Conservation (phyloP, 805 yeast genomes). For the Pichia nakasei region DNA sequence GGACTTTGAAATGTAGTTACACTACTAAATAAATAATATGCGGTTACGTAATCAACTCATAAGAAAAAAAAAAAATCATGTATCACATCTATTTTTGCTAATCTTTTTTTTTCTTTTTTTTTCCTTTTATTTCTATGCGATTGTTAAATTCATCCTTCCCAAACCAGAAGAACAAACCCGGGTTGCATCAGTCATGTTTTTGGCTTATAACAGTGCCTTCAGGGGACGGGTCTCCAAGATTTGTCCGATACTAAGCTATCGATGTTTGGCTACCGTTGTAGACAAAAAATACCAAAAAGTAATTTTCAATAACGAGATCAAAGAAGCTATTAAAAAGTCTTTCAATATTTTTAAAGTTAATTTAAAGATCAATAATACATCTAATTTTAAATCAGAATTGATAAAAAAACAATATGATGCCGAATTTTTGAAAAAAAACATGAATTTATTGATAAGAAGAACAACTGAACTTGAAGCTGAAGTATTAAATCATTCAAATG, state of each 20-base stretch:
- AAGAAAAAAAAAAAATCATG: too few relatives aligned
- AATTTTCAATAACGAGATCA: conserved; percentile 1
- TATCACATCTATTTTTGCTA: too few relatives aligned
- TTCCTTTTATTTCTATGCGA: too few relatives aligned
- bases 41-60: too few relatives aligned
- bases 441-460: conserved; percentile 4
- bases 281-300: not conserved
- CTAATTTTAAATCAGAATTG: conserved; percentile 9
- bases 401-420: conserved; percentile 5
- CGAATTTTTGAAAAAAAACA: conserved; percentile 7
- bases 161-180: too few relatives aligned
- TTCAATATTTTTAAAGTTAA: conserved; percentile 9
- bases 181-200: not conserved
- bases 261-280: conserved; percentile 1
- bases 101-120: too few relatives aligned
- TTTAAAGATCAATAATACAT: not conserved
- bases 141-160: too few relatives aligned
- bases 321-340: conserved; percentile 8
- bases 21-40: too few relatives aligned
- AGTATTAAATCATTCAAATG: conserved; percentile 2
- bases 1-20: too few relatives aligned
- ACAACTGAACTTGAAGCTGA: conserved; percentile 6
- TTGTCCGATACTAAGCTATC: not conserved
- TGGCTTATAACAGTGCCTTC: not conserved
- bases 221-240: not conserved